phyloP scores from a whole-genome alignment of 2,329 filamentous ascomycete genomes.

The Pseudomassariella vexata region DNA sequence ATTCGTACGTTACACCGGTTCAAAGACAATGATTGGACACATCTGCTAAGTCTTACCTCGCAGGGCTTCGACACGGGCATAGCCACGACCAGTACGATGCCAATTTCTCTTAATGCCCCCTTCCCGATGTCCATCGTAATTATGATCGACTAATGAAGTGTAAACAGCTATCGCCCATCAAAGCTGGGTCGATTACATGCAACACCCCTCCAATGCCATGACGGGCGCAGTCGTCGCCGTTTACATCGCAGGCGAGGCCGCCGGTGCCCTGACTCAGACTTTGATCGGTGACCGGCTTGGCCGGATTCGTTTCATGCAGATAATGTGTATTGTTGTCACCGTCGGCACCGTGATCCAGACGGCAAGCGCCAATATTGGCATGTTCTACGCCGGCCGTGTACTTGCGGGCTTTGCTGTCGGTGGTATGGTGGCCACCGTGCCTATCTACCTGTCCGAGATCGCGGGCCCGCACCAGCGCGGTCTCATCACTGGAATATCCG shows the following conservation, averaged over 20 bases:
- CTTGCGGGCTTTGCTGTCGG: slow-evolving; percentile 38
- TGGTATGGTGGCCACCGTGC: slow-evolving; percentile 44
- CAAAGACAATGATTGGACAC: background rate
- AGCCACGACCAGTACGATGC: slow-evolving; percentile 45
- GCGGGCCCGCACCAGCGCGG: slow-evolving; percentile 40
- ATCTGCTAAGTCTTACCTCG: slow-evolving; percentile 1
- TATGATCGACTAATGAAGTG: background rate
- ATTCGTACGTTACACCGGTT: slow-evolving; percentile 34
- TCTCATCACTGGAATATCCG: slow-evolving; percentile 47
- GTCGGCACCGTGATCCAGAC: slow-evolving; percentile 49
- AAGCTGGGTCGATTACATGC: slow-evolving; percentile 56
- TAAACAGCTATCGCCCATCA: slow-evolving; percentile 52
- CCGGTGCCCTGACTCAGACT: slow-evolving; percentile 48
- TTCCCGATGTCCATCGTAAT: background rate
- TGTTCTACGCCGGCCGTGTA: slow-evolving; percentile 44
- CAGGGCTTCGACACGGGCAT: slow-evolving; percentile 56
- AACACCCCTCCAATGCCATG: slow-evolving; percentile 44
- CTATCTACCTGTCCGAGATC: slow-evolving; percentile 51
- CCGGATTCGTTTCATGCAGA: slow-evolving; percentile 46
- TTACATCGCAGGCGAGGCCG: slow-evolving; percentile 54
- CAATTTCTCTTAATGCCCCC: no score
- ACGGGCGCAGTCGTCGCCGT: slow-evolving; percentile 51
- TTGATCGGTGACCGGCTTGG: slow-evolving; percentile 46
- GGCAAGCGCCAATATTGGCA: slow-evolving; percentile 46
- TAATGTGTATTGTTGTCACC: slow-evolving; percentile 49